phyloP scores from a whole-genome alignment of 176 grass and related monocot species.

The Juncus inflexus region DNA sequence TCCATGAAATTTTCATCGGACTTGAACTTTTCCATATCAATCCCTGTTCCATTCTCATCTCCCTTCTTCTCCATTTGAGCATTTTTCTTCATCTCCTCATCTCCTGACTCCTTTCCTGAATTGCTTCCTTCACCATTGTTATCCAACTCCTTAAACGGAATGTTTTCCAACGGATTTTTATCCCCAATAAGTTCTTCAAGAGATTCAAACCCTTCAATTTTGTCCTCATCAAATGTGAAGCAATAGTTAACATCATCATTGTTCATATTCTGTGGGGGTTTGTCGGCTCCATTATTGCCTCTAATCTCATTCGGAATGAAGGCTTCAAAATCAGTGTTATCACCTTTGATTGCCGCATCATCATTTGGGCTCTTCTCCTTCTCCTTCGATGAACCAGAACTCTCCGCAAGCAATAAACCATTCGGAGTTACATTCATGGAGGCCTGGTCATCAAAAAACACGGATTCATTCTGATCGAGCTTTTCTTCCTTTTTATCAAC shows the following conservation, averaged over 20 bases:
- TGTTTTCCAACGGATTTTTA: not conserved
- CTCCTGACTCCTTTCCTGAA: not conserved
- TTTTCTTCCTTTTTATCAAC: not conserved
- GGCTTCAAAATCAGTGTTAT: too few species aligned
- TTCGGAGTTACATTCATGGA: too few species aligned
- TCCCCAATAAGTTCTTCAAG: not conserved
- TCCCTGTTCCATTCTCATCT: not conserved
- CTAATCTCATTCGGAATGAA: too few species aligned
- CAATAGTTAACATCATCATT: too few species aligned
- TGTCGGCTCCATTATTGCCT: too few species aligned
- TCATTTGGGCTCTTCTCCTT: not conserved
- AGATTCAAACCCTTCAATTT: not conserved
- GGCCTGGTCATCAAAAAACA: too few species aligned
- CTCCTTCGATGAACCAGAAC: slow-evolving; percentile 2
- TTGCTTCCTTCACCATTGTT: not conserved
- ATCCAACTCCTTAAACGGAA: not conserved
- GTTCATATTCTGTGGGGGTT: too few species aligned
- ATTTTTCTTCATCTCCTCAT: not conserved
- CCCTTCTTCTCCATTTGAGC: not conserved
- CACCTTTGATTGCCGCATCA: not conserved
- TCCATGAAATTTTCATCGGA: slow-evolving; percentile 9
- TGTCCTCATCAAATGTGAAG: too few species aligned
- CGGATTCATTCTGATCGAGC: too few species aligned
- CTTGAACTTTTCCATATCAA: slow-evolving; percentile 3
- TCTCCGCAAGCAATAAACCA: not conserved